Base-by-base conservation (phyloP, 176 grass and related monocot species). In the Oryza rufipogon region DNA sequence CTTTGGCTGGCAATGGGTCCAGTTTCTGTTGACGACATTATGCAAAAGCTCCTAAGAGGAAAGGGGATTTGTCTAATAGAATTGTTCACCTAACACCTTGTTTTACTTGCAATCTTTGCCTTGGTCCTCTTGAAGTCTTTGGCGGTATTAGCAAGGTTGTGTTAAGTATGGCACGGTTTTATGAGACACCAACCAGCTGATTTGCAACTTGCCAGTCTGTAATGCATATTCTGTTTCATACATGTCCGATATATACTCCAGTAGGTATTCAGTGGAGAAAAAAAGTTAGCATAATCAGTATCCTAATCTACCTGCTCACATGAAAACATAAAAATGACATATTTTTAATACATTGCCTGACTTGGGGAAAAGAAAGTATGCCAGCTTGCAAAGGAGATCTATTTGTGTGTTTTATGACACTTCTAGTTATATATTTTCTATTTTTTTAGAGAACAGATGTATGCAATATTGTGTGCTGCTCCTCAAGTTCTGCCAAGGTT, bases 121-220 rank as follows among this genome's bases (percentile, higher is more conserved):
- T 46, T 32, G 23, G 20, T 72, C 64, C 42, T 76, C 65, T 47
- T 67, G 17, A 60, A 38, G 67, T 73, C 28, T 73, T 86, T 83
- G 79, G 68, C 47, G 19, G 84, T 63, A 90, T 90, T 90, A 86
- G 84, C 74, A 78, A 86, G 68, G 75, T 28, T 70, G 11, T 71
- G 30, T 69, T 68, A 17, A 33, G 17, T 49, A n/a, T 89, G 51
- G 32, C 60, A 34, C 78, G n/a, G 58, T 72, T 14, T 61, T 74
- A 68, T 15, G 46, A 73, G 82, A 38, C 68, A 90, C 69, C 38
- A 69, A 15, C 73, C 3, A 20, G 13, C 51, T 68, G 73, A 15
- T 86, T 49, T 56, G 52, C 52, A 5, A 19, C 52, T 19, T 56
- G 66, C 34, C 48, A 73, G 56, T 23, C 33, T 73, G 73, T 28